Percentiles rank a stretch among this genome's conserved stretches.
Evolutionary conservation across 73 alveolate genomes (phyloP).

Genomic region (Paramecium caudatum): DNA sequence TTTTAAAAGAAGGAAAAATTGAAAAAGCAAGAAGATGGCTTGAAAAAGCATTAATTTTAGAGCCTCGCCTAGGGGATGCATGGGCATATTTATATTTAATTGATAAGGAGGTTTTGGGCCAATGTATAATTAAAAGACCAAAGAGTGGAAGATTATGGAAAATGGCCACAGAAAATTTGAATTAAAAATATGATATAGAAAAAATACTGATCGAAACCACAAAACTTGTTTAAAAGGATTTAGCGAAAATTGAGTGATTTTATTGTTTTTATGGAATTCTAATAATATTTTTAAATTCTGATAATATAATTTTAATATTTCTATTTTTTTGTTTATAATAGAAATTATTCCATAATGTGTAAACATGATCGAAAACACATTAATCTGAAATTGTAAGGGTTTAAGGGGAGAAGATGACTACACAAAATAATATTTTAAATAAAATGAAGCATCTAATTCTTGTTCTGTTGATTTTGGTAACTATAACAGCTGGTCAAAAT

Average conservation of each 20-base stretch:
- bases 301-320: no score
- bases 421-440: no score
- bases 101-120: slow-evolving; percentile 35
- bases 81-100: slow-evolving; percentile 85
- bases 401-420: no score
- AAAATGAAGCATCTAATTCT: no score
- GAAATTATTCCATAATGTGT: no score
- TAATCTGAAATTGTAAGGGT: no score
- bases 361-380: no score
- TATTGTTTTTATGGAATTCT: no score
- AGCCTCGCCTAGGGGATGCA: slow-evolving; percentile 87
- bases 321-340: no score
- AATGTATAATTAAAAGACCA: slow-evolving; percentile 35
- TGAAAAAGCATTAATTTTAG: slow-evolving; percentile 80
- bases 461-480: no score
- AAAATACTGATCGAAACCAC: slow-evolving; percentile 24
- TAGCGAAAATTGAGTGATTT: slow-evolving; percentile 34
- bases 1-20: slow-evolving; percentile 84
- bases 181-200: slow-evolving; percentile 28
- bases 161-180: background rate
- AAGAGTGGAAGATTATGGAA: slow-evolving; percentile 60
- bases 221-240: slow-evolving; percentile 15
- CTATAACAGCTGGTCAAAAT: no score
- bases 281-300: no score
- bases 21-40: slow-evolving; percentile 88